A percentile compares a stretch with the other conserved stretches of the same genome.
Evolutionary conservation across 2,329 filamentous ascomycete species (phyloP).

Genomic region (Allantophomopsis cytisporea): DNA sequence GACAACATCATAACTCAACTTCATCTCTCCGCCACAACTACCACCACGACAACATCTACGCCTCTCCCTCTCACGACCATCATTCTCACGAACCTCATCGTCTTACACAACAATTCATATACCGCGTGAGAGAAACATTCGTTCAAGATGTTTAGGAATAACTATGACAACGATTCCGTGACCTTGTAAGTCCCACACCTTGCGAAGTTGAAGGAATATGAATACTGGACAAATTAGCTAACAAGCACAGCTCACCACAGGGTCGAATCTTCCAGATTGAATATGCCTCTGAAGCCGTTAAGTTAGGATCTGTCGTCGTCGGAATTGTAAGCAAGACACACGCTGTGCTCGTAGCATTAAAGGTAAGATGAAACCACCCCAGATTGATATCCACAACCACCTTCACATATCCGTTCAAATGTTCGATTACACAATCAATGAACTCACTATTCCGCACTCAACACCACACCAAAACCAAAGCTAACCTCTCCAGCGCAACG

Average conservation of each 20-base stretch:
- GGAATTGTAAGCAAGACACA: constrained; percentile 97
- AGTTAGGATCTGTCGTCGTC: constrained; percentile 96
- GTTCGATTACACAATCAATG: background rate
- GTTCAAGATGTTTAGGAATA: constrained; percentile 91
- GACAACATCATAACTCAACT: no score
- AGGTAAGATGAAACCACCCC: constrained; percentile 42
- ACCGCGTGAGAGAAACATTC: no score
- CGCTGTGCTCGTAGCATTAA: constrained; percentile 87
- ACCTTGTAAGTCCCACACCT: constrained; percentile 65
- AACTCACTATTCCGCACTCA: background rate
- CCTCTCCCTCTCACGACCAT: no score
- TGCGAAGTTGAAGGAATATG: background rate
- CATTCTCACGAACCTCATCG: no score
- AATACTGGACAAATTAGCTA: constrained; percentile 6
- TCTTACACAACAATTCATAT: no score
- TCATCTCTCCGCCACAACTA: no score
- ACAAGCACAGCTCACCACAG: constrained; percentile 70
- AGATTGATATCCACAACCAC: constrained; percentile 1
- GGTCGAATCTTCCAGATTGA: constrained; percentile 99
- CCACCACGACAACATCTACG: no score
- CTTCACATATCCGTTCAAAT: background rate
- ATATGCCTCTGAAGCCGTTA: constrained; percentile 96
- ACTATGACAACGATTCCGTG: constrained; percentile 99
- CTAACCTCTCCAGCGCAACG: constrained; percentile 59
- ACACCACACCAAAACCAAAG: background rate